Percentiles rank a stretch among this genome's conserved stretches.
Conservation (phyloP, 2,329 filamentous ascomycete species). For the Stagonosporopsis chrysanthemi region DNA sequence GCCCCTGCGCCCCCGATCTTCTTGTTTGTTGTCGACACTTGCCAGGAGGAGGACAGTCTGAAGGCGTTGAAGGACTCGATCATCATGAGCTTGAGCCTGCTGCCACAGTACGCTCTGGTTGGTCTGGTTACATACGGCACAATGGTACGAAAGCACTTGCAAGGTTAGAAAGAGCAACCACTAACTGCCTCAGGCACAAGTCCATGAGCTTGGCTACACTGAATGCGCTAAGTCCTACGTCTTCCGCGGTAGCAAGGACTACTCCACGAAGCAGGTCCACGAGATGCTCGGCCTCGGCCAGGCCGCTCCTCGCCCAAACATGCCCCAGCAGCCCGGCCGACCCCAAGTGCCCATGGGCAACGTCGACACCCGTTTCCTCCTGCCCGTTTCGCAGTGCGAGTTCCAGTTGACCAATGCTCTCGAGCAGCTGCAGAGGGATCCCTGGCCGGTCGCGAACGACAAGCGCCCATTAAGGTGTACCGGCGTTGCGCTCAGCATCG, state of each 20-base stretch:
- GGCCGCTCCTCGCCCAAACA: slow-evolving; percentile 71
- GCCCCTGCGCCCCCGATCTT: slow-evolving; percentile 89
- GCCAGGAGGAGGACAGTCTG: slow-evolving; percentile 86
- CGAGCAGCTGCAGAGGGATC: slow-evolving; percentile 94
- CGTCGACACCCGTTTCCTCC: slow-evolving; percentile 85
- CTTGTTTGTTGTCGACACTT: slow-evolving; percentile 86
- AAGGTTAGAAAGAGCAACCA: neutral
- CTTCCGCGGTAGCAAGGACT: slow-evolving; percentile 97
- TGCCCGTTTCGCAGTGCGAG: slow-evolving; percentile 94
- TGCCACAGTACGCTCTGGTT: slow-evolving; percentile 82
- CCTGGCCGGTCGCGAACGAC: slow-evolving; percentile 96
- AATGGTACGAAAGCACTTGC: slow-evolving; percentile 67
- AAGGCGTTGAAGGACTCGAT: slow-evolving; percentile 84
- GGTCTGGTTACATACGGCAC: slow-evolving; percentile 89
- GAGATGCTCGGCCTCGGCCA: slow-evolving; percentile 92
- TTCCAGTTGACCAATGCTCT: slow-evolving; percentile 96
- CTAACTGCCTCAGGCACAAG: slow-evolving; percentile 71
- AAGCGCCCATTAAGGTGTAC: slow-evolving; percentile 90
- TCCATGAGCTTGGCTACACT: slow-evolving; percentile 96
- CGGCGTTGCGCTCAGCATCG: slow-evolving; percentile 94
- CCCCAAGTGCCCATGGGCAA: slow-evolving; percentile 74
- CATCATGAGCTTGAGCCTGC: slow-evolving; percentile 82
- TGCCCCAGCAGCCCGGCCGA: slow-evolving; percentile 76
- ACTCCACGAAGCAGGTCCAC: slow-evolving; percentile 97
- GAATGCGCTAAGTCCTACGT: slow-evolving; percentile 99